phyloP scores from a whole-genome alignment of 768 basidiomycete genomes.

The Podaxis sp. region DNA sequence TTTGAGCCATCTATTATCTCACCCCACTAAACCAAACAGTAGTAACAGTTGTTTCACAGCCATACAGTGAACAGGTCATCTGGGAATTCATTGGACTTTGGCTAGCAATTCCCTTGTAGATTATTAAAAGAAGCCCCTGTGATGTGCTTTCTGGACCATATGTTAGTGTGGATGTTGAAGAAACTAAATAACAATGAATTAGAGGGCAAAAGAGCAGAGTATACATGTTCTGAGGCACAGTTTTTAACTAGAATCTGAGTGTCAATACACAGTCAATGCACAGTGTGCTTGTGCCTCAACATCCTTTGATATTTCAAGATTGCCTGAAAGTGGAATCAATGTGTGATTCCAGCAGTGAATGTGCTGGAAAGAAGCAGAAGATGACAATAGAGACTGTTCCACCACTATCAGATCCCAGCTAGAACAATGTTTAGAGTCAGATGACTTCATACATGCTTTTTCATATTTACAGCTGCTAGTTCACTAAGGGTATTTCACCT shows the following conservation, averaged over 20 bases:
- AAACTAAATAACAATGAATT: too few relatives aligned
- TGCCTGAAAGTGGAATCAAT: too few relatives aligned
- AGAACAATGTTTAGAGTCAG: background rate
- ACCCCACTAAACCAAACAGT: constrained; percentile 45
- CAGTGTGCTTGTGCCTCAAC: too few relatives aligned
- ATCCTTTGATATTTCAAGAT: too few relatives aligned
- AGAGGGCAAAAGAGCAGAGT: too few relatives aligned
- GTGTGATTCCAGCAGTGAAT: constrained; percentile 41
- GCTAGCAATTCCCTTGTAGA: constrained; percentile 51
- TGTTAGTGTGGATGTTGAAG: constrained; percentile 24
- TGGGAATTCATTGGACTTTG: constrained; percentile 67
- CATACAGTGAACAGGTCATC: constrained; percentile 74
- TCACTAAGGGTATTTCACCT: too few relatives aligned
- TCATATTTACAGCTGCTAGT: too few relatives aligned
- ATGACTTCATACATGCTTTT: background rate
- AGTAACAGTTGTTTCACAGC: constrained; percentile 66
- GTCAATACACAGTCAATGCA: too few relatives aligned
- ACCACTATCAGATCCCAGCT: background rate
- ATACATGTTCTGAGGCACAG: too few relatives aligned
- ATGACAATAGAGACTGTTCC: background rate
- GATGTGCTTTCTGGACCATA: constrained; percentile 57
- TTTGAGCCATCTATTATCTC: constrained; percentile 60
- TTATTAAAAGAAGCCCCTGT: constrained; percentile 36
- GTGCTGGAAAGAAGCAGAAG: constrained; percentile 36
- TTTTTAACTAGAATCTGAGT: too few relatives aligned